Base-by-base conservation (phyloP, 192 early-diverging fungal species). In the Linnemannia hyalina region DNA sequence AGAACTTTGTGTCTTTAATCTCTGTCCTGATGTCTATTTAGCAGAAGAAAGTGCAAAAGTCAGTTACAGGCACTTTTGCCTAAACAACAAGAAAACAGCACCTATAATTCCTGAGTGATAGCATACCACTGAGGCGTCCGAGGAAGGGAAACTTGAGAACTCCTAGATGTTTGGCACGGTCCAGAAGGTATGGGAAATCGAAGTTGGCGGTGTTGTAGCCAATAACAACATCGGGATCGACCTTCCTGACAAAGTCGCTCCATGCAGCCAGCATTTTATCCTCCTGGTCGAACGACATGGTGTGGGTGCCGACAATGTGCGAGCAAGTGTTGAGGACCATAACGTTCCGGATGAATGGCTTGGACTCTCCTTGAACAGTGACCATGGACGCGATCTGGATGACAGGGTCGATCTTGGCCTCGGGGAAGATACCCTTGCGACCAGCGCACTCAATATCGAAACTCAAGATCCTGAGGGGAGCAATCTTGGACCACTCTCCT, bases 361-460 rank as follows among this genome's bases (percentile, higher is more conserved):
- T 93, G 44, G 87, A 91, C 80, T 98, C 93, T 26, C 97, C 97
- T 92, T 99, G 98, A 2, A 97, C 80, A 6, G 97, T 97, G 10
- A 99, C 95, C 65, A 98, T 94, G 78, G 94, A 97, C 20, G 98
- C 98, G 75, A 99, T 99, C 88, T 99, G 98, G 76, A 99, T 99
- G 52, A 99, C 96, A 0, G 98, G 96, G 80, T 99, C 98, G 5
- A 93, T 78, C 74, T 95, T 84, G 38, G 98, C 90, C 71, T 99
- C 98, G 8, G 98, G 98, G 70, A 99, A 99, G 35, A 97, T 89
- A 69, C 98, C 98, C 79, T 97, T 96, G 20, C 98, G 91, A 36
- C 98, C 98, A 38, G 97, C 96, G 74, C 98, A 99, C 89, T 99
- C 98, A 76, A 99, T 99, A 95, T 99, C 98, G 80, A 99, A 97